phyloP scores from a whole-genome alignment of 176 grass and related monocot species.

The Carex myosuroides region DNA sequence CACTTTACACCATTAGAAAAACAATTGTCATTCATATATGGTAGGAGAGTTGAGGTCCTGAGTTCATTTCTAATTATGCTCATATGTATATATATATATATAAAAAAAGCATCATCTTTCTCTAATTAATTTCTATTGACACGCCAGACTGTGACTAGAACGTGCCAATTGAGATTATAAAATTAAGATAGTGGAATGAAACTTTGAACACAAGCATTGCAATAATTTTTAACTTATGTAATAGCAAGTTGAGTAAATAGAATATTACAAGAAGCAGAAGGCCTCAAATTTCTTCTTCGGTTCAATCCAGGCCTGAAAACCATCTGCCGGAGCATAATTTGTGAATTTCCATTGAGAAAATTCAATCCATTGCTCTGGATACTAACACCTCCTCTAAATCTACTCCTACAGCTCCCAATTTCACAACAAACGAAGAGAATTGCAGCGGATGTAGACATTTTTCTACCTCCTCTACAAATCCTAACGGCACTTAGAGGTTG shows the following conservation, averaged over 20 bases:
- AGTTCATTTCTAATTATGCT: background rate
- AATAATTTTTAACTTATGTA: background rate
- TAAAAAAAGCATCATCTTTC: background rate
- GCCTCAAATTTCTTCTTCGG: slow-evolving; percentile 12
- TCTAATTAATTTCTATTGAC: background rate
- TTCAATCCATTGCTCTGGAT: background rate
- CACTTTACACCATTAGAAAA: background rate
- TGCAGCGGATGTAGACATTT: background rate
- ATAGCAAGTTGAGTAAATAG: background rate
- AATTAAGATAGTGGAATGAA: background rate
- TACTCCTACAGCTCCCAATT: background rate
- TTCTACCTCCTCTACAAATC: background rate
- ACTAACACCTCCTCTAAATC: background rate
- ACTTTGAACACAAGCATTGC: background rate
- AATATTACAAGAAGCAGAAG: slow-evolving; percentile 31
- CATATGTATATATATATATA: background rate
- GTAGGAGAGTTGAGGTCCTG: background rate
- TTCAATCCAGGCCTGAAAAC: background rate
- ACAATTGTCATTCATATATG: background rate
- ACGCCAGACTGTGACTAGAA: background rate
- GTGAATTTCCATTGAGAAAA: slow-evolving; percentile 13
- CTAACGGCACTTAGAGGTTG: no score
- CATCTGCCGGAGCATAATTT: background rate
- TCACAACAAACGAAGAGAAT: background rate
- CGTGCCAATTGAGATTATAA: background rate